A percentile compares a stretch with the other conserved stretches of the same genome.
These are phyloP conservation scores for Leccinum ochraceum DNA, from an alignment of 768 basidiomycete genomes.

Conservation along the genomic window DNA sequence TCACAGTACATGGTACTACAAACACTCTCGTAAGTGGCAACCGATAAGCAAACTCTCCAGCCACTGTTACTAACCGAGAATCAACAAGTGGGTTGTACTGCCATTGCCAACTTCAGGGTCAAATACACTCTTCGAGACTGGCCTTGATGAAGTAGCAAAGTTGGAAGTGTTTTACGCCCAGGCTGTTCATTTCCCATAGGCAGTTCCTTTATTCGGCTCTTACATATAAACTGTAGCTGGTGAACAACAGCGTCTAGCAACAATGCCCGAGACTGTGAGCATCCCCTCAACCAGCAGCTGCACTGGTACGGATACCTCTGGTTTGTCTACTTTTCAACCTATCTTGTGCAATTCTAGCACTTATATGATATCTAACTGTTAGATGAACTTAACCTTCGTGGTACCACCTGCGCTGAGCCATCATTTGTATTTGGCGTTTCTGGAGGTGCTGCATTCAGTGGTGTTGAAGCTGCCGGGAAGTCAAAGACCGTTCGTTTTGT, in stretches of 20 bases:
- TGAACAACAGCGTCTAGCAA: not conserved
- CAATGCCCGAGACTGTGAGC: not conserved
- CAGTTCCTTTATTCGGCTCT: not conserved
- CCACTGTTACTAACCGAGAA: not conserved
- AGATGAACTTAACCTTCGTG: not conserved
- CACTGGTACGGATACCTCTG: not conserved
- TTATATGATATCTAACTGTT: not conserved
- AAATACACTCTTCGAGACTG: not conserved
- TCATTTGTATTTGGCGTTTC: not conserved
- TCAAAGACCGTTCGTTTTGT: conserved; percentile 36
- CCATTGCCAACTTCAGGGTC: not conserved
- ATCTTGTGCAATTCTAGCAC: not conserved
- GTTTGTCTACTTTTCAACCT: not conserved
- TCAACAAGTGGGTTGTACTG: not conserved
- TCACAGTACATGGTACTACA: not conserved
- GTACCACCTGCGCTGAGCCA: not conserved
- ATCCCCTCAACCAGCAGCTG: not conserved
- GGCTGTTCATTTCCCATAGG: not conserved
- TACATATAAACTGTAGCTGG: not conserved
- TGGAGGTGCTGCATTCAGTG: conserved; percentile 38
- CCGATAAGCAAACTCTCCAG: no score
- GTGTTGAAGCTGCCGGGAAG: conserved; percentile 28
- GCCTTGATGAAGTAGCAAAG: no score
- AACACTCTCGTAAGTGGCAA: not conserved
- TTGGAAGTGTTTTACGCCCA: not conserved